These are phyloP conservation scores for Coniferiporia weirii DNA, from an alignment of 1,284 basidiomycete genomes.

Conservation along the genomic window DNA sequence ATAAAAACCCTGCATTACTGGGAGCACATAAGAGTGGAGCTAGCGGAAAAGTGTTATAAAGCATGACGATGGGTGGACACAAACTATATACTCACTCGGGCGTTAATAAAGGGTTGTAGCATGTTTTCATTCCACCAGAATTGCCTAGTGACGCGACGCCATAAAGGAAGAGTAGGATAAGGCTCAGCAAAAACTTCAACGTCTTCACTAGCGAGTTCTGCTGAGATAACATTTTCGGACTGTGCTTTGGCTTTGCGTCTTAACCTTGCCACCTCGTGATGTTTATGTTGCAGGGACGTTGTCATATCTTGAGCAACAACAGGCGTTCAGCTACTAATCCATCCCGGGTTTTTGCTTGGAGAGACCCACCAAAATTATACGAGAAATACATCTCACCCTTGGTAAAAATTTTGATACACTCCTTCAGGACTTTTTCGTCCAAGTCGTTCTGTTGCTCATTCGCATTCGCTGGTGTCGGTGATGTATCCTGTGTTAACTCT, in stretches of 20 bases:
- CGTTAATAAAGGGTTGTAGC: slow-evolving; percentile 67
- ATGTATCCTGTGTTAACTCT: slow-evolving; percentile 49
- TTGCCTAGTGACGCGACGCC: slow-evolving; percentile 76
- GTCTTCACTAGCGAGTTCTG: slow-evolving; percentile 29
- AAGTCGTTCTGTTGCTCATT: slow-evolving; percentile 68
- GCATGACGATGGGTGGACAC: background rate
- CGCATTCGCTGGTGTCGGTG: slow-evolving; percentile 49
- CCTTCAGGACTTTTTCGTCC: slow-evolving; percentile 72
- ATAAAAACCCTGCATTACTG: slow-evolving; percentile 87
- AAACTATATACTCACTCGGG: slow-evolving; percentile 45
- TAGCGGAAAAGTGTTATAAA: slow-evolving; percentile 24
- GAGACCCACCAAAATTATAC: slow-evolving; percentile 61
- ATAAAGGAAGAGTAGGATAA: slow-evolving; percentile 66
- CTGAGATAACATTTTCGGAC: slow-evolving; percentile 10
- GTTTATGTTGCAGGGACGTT: slow-evolving; percentile 73
- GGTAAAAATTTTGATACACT: slow-evolving; percentile 62
- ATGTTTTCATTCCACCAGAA: slow-evolving; percentile 93
- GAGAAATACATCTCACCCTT: slow-evolving; percentile 81
- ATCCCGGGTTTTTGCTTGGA: background rate
- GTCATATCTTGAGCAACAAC: slow-evolving; percentile 60
- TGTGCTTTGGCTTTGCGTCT: slow-evolving; percentile 28
- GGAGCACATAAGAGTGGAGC: slow-evolving; percentile 79
- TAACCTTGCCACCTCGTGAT: slow-evolving; percentile 52
- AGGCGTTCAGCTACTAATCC: background rate
- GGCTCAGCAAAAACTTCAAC: slow-evolving; percentile 63